phyloP scores from a whole-genome alignment of 2,329 filamentous ascomycete species.

The Beauveria scarabaeidicola region DNA sequence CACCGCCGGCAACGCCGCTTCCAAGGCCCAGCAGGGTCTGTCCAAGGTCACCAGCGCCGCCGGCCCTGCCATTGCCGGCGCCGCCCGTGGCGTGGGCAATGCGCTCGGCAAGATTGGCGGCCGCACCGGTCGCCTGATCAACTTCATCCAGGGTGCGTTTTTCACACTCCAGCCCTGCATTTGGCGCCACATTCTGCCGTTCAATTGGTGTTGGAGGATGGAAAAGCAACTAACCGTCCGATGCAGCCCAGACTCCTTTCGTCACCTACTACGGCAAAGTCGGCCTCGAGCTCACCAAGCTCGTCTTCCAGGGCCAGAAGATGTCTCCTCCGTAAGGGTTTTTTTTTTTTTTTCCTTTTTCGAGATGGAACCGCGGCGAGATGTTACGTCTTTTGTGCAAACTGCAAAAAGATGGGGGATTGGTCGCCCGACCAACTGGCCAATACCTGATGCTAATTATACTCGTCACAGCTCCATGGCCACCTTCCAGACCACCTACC shows the following conservation, averaged over 20 bases:
- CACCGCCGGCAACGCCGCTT: constrained; percentile 32
- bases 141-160: constrained; percentile 75
- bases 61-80: constrained; percentile 66
- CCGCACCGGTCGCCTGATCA: constrained; percentile 68
- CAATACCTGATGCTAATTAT: constrained; percentile 1
- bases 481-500: constrained; percentile 82
- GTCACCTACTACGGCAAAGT: constrained; percentile 90
- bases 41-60: constrained; percentile 74
- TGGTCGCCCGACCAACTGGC: background rate
- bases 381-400: background rate
- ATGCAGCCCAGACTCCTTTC: constrained; percentile 70
- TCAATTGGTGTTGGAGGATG: background rate
- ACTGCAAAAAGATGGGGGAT: no score
- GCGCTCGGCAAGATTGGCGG: constrained; percentile 73
- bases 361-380: background rate
- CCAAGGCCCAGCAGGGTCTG: constrained; percentile 67
- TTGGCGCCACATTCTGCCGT: background rate
- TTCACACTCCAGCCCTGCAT: no score
- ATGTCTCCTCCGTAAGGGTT: constrained; percentile 87
- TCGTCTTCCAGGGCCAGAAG: constrained; percentile 79
- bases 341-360: no score
- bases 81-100: constrained; percentile 56
- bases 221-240: background rate
- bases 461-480: constrained; percentile 52
- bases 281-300: constrained; percentile 75